phyloP scores from a whole-genome alignment of 2,329 filamentous ascomycete species.

The Fusarium brachygibbosum region DNA sequence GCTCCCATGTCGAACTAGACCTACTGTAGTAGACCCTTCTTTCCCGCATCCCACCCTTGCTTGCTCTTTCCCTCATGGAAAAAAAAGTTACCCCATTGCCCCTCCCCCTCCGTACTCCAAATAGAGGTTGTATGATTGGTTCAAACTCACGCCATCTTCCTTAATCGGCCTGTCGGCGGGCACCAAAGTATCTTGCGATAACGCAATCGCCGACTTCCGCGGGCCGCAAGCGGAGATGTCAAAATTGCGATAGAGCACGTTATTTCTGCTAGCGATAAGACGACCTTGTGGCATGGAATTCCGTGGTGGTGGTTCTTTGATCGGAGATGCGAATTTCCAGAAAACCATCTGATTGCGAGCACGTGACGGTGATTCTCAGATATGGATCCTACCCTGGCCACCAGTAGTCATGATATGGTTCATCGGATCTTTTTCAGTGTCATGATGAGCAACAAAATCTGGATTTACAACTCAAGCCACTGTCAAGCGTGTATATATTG shows the following conservation, averaged over 20 bases:
- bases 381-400: background rate
- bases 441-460: background rate
- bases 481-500: background rate
- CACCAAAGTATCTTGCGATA: slow-evolving; percentile 24
- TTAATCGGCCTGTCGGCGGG: slow-evolving; percentile 48
- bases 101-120: slow-evolving; percentile 40
- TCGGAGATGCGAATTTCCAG: slow-evolving; percentile 43
- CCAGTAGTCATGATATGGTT: slow-evolving; percentile 2
- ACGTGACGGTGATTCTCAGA: slow-evolving; percentile 4
- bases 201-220: slow-evolving; percentile 49
- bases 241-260: slow-evolving; percentile 36
- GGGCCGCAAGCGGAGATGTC: slow-evolving; percentile 49
- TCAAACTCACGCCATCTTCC: slow-evolving; percentile 54
- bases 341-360: slow-evolving; percentile 6
- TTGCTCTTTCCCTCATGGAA: slow-evolving; percentile 23
- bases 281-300: slow-evolving; percentile 17
- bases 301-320: slow-evolving; percentile 14
- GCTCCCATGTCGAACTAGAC: slow-evolving; percentile 14
- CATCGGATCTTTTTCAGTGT: background rate
- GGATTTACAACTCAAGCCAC: background rate
- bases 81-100: slow-evolving; percentile 39
- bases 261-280: slow-evolving; percentile 24
- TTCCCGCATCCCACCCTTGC: slow-evolving; percentile 13
- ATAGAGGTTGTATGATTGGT: slow-evolving; percentile 45
- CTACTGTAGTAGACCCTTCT: slow-evolving; percentile 12